Conservation (phyloP, 2,329 filamentous ascomycete species). For the Pseudopyrenochaeta lycopersici region DNA sequence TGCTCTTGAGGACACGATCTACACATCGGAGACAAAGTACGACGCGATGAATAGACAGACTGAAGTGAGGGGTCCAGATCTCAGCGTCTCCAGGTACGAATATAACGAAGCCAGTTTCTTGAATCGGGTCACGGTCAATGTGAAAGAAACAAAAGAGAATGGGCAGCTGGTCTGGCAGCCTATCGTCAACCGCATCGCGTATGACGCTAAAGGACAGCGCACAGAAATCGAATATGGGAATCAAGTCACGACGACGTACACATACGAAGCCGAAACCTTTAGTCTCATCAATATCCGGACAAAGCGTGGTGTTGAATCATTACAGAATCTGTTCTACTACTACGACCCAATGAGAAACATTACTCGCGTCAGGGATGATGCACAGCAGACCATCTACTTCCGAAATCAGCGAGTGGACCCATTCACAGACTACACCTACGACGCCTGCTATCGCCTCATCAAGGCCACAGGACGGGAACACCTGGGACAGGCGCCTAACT, state of each 20-base stretch:
- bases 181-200: not conserved
- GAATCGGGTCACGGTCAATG: too few species aligned
- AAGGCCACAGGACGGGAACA: constrained; percentile 26
- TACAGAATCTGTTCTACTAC: not conserved
- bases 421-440: constrained; percentile 17
- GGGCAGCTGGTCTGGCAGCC: too few species aligned
- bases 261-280: not conserved
- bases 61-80: too few species aligned
- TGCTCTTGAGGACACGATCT: too few species aligned
- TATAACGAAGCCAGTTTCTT: too few species aligned
- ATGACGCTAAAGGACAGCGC: not conserved
- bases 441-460: constrained; percentile 20
- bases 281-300: not conserved
- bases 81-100: too few species aligned
- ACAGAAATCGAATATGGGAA: not conserved
- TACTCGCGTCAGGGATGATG: not conserved
- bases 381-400: constrained; percentile 1
- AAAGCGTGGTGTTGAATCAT: not conserved
- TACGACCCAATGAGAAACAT: not conserved
- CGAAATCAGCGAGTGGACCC: constrained; percentile 3
- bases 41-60: too few species aligned
- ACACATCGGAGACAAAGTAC: too few species aligned
- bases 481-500: too few species aligned
- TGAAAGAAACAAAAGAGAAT: too few species aligned
- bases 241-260: not conserved